phyloP scores from a whole-genome alignment of 805 yeast species.

The Teunomyces funiuensis region DNA sequence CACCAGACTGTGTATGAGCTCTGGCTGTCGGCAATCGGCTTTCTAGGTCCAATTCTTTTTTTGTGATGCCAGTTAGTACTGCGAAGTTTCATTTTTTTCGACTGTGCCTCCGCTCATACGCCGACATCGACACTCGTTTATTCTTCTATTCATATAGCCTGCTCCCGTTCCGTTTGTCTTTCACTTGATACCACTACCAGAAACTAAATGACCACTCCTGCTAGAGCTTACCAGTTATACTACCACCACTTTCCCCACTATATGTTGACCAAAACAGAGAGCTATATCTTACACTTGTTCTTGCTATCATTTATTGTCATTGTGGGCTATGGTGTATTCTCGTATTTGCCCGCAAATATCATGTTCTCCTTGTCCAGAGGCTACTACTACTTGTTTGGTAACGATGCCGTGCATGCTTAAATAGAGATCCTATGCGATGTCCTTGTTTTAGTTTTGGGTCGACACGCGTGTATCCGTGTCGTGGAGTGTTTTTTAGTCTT shows the following conservation, averaged over 20 bases:
- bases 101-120: slow-evolving; percentile 2
- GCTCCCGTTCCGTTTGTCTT: not conserved
- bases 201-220: not conserved
- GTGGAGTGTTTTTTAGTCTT: not conserved
- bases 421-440: not conserved
- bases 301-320: slow-evolving; percentile 23
- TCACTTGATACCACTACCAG: not conserved
- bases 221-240: slow-evolving; percentile 22
- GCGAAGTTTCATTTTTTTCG: slow-evolving; percentile 4
- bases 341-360: slow-evolving; percentile 26
- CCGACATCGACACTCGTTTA: not conserved
- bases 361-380: slow-evolving; percentile 30
- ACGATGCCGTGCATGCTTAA: slow-evolving; percentile 10
- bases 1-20: too few species aligned
- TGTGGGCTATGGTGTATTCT: slow-evolving; percentile 29
- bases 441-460: not conserved
- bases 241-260: slow-evolving; percentile 47
- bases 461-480: too few species aligned
- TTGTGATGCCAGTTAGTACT: not conserved
- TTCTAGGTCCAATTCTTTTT: not conserved
- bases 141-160: not conserved
- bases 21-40: not conserved
- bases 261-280: slow-evolving; percentile 50
- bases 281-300: slow-evolving; percentile 22
- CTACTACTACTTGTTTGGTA: slow-evolving; percentile 38